Evolutionary conservation across 257 asterid genomes (phyloP).

Genomic region (Penstemon davidsonii): DNA sequence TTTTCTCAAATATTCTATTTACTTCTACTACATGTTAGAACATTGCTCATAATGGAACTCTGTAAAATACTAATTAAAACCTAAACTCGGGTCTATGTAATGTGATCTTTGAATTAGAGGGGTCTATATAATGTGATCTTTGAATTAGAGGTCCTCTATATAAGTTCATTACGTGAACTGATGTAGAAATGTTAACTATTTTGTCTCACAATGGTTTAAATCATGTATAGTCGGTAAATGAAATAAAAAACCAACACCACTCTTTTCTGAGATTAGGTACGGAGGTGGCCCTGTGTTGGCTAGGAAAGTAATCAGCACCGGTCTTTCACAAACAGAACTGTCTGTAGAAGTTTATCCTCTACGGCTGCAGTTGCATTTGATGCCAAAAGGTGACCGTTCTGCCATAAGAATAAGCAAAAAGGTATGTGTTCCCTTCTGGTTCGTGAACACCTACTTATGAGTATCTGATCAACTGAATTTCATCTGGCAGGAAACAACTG

Average conservation of each 20-base stretch:
- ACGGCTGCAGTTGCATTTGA: slow-evolving; percentile 88
- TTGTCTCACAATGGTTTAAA: neutral
- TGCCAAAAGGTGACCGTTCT: slow-evolving; percentile 81
- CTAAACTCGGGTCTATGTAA: too few relatives aligned
- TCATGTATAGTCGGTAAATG: slow-evolving; percentile 14
- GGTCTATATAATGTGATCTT: too few relatives aligned
- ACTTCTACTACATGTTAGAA: too few relatives aligned
- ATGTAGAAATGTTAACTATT: too few relatives aligned
- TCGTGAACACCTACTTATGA: slow-evolving; percentile 2
- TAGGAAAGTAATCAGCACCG: slow-evolving; percentile 87
- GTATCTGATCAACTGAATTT: slow-evolving; percentile 24
- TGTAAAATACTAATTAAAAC: too few relatives aligned
- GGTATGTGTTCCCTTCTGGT: slow-evolving; percentile 45
- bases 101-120: too few relatives aligned
- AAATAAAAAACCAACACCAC: slow-evolving; percentile 26
- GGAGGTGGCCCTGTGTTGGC: slow-evolving; percentile 95
- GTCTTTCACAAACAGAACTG: slow-evolving; percentile 89
- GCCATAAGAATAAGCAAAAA: slow-evolving; percentile 94
- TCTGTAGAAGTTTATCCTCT: slow-evolving; percentile 98
- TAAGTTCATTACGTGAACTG: too few relatives aligned
- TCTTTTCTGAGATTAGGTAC: slow-evolving; percentile 67
- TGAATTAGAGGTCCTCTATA: too few relatives aligned
- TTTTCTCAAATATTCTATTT: too few relatives aligned
- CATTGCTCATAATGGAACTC: too few relatives aligned
- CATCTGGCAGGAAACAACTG: slow-evolving; percentile 77